These are phyloP conservation scores for Teunomyces aglyptinius DNA, from an alignment of 805 yeast genomes.

Conservation along the genomic window DNA sequence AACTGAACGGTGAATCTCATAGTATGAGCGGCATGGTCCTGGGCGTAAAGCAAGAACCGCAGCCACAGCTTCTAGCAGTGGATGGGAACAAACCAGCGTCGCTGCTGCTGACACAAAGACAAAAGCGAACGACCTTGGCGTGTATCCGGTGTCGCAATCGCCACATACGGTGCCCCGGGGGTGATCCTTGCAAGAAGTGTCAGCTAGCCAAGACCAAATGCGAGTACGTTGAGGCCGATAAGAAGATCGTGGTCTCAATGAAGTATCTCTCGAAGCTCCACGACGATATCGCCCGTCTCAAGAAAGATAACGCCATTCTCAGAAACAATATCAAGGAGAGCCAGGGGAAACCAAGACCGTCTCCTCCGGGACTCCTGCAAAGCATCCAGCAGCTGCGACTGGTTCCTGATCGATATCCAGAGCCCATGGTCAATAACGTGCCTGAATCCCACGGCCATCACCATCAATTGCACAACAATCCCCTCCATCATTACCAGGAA, in stretches of 20 bases:
- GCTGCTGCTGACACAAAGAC: conserved; percentile 1
- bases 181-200: conserved; percentile 70
- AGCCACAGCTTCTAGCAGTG: background rate
- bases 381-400: conserved; percentile 7
- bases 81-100: background rate
- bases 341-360: conserved; percentile 1
- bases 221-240: conserved; percentile 70
- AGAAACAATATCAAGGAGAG: conserved; percentile 42
- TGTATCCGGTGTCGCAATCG: conserved; percentile 69
- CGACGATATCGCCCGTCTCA: conserved; percentile 61
- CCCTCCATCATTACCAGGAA: conserved; percentile 27
- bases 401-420: conserved; percentile 1
- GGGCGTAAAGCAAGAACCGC: conserved; percentile 2
- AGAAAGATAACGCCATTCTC: conserved; percentile 61
- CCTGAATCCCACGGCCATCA: no score
- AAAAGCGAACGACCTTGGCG: conserved; percentile 38
- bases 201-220: conserved; percentile 53
- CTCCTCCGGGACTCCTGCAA: conserved; percentile 4
- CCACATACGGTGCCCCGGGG: conserved; percentile 78
- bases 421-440: background rate
- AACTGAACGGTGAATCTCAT: background rate
- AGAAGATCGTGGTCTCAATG: conserved; percentile 70
- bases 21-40: conserved; percentile 8
- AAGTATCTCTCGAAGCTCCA: conserved; percentile 66
- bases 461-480: background rate